Evolutionary conservation across 1,139 yeast genomes (phyloP).

Genomic region (Candida dubliniensis): DNA sequence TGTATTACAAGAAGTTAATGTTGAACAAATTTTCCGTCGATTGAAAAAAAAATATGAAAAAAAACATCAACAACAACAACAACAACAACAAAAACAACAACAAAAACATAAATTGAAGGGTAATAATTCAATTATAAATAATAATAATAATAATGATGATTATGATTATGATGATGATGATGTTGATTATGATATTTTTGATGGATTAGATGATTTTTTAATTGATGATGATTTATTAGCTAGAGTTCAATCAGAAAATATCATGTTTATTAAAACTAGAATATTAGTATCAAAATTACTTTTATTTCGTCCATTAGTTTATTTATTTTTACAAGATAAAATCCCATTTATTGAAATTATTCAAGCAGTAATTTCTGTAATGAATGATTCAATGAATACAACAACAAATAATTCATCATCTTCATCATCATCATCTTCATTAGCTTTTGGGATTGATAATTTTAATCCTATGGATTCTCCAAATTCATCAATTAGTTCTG

Average conservation of each 20-base stretch:
- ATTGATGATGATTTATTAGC: conserved; percentile 37
- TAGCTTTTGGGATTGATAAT: conserved; percentile 20
- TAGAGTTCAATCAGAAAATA: conserved; percentile 39
- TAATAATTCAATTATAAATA: too few relatives aligned
- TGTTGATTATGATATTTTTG: conserved; percentile 22
- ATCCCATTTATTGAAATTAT: conserved; percentile 26
- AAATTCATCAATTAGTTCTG: conserved; percentile 7
- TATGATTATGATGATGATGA: too few relatives aligned
- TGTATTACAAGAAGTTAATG: conserved; percentile 35
- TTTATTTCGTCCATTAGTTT: conserved; percentile 38
- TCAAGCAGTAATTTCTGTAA: conserved; percentile 25
- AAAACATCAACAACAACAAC: conserved; percentile 9
- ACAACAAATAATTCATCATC: conserved; percentile 3
- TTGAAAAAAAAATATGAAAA: conserved; percentile 28
- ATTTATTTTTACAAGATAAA: conserved; percentile 34
- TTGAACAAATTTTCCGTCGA: conserved; percentile 33
- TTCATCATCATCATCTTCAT: neutral
- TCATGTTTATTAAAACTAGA: conserved; percentile 43
- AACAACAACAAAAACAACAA: conserved; percentile 21
- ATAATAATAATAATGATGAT: too few relatives aligned
- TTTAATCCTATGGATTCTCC: conserved; percentile 32
- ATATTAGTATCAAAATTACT: conserved; percentile 34
- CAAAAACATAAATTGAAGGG: conserved; percentile 12
- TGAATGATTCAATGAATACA: conserved; percentile 9
- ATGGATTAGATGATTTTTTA: conserved; percentile 33